These are phyloP conservation scores for Xylaria polymorpha DNA, from an alignment of 2,329 filamentous ascomycete genomes.

Conservation along the genomic window DNA sequence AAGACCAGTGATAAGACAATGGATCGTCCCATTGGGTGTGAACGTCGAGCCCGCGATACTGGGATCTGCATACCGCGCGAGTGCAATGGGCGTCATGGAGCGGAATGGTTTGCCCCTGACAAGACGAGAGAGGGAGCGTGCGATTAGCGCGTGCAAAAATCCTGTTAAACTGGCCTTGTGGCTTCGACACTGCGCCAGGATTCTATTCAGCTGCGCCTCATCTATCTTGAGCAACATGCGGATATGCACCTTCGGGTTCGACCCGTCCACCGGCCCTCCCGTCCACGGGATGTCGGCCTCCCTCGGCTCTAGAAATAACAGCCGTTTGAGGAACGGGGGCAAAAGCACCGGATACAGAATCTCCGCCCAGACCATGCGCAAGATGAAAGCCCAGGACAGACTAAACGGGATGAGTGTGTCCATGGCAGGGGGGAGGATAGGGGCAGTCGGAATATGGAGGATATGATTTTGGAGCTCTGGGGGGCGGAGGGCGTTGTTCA, in stretches of 20 bases:
- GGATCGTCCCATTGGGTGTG: conserved; percentile 51
- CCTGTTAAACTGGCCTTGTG: conserved; percentile 61
- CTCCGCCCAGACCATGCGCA: conserved; percentile 36
- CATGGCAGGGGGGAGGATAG: conserved; percentile 54
- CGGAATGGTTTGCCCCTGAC: conserved; percentile 53
- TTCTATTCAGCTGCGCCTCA: conserved; percentile 42
- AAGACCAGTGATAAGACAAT: conserved; percentile 55
- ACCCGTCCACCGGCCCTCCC: conserved; percentile 52
- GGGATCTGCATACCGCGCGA: conserved; percentile 54
- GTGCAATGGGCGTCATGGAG: conserved; percentile 57
- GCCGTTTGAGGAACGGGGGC: conserved; percentile 53
- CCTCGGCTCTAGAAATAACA: conserved; percentile 24
- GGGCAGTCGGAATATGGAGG: conserved; percentile 49
- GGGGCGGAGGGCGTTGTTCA: conserved; percentile 48
- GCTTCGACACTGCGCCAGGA: conserved; percentile 56
- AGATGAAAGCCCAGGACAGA: conserved; percentile 38
- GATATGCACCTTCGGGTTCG: conserved; percentile 53
- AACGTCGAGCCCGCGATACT: conserved; percentile 35
- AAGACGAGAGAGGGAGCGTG: conserved; percentile 55
- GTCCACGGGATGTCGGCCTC: conserved; percentile 53
- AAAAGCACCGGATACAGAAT: conserved; percentile 53
- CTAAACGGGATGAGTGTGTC: conserved; percentile 57
- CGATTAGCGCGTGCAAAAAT: conserved; percentile 60
- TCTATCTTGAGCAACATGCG: conserved; percentile 54
- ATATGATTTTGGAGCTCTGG: conserved; percentile 41